Percentiles rank a stretch among this genome's conserved stretches.
These are phyloP conservation scores for Podaxis sp. DNA, from an alignment of 768 basidiomycete genomes.

Conservation along the genomic window DNA sequence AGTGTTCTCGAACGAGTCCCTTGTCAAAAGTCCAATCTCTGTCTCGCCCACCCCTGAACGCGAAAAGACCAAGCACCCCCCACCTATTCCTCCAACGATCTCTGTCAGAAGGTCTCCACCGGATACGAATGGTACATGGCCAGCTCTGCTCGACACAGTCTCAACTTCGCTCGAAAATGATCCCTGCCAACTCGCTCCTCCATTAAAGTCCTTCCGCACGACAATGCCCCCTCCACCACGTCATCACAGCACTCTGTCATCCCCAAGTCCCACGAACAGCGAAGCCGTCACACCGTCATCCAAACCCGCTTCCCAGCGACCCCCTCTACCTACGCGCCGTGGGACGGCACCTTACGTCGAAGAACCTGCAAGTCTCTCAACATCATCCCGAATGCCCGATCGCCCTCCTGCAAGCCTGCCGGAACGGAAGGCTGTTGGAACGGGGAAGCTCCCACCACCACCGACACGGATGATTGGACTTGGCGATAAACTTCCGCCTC, in stretches of 20 bases:
- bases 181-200: conserved; percentile 12
- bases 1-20: conserved; percentile 19
- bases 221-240: conserved; percentile 28
- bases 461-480: conserved; percentile 72
- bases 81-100: conserved; percentile 22
- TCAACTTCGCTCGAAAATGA: conserved; percentile 13
- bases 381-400: conserved; percentile 26
- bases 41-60: neutral
- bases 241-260: conserved; percentile 19
- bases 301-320: conserved; percentile 30
- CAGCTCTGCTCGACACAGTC: neutral
- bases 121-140: conserved; percentile 1
- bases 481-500: conserved; percentile 69
- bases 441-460: conserved; percentile 60
- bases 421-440: conserved; percentile 41
- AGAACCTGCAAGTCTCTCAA: conserved; percentile 21
- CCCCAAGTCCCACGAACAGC: conserved; percentile 18
- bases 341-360: conserved; percentile 21
- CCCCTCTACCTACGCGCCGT: conserved; percentile 49
- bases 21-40: neutral
- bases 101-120: conserved; percentile 20
- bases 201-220: conserved; percentile 17
- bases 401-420: conserved; percentile 26
- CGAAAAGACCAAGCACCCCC: neutral
- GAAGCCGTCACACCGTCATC: conserved; percentile 18